Percentiles rank a stretch among this genome's conserved stretches.
Evolutionary conservation across 2,329 filamentous ascomycete genomes (phyloP).

Genomic region (Botrytis sinoallii): DNA sequence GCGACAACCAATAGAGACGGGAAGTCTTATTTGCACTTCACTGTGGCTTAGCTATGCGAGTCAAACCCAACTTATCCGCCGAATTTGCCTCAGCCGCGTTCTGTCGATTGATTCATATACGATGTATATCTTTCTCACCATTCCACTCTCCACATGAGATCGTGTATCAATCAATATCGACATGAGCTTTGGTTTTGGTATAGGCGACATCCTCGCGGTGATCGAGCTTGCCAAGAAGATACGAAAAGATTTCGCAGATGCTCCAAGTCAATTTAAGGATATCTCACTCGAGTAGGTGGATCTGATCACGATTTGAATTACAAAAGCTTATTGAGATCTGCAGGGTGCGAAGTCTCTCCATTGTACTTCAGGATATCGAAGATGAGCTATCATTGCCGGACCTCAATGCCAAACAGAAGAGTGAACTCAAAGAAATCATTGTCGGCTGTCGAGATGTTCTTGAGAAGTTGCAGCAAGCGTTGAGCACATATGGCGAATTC

Average conservation of each 20-base stretch:
- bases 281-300: conserved; percentile 15
- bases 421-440: conserved; percentile 25
- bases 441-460: conserved; percentile 26
- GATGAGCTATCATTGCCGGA: conserved; percentile 24
- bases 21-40: not conserved
- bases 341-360: conserved; percentile 21
- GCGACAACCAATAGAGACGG: not conserved
- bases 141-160: not conserved
- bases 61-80: not conserved
- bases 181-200: conserved; percentile 38
- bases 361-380: conserved; percentile 24
- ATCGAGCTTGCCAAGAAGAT: conserved; percentile 32
- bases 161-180: not conserved
- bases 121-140: not conserved
- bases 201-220: conserved; percentile 36
- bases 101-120: not conserved
- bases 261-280: conserved; percentile 33
- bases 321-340: not conserved
- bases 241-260: conserved; percentile 32
- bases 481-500: conserved; percentile 21
- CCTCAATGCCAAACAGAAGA: conserved; percentile 26
- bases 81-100: too few relatives aligned
- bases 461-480: conserved; percentile 14
- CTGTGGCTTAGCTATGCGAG: not conserved
- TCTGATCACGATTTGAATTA: not conserved